Percentiles rank a stretch among this genome's conserved stretches.
phyloP scores from a whole-genome alignment of 208 protist genomes.

The Trypanosoma lewisi region DNA sequence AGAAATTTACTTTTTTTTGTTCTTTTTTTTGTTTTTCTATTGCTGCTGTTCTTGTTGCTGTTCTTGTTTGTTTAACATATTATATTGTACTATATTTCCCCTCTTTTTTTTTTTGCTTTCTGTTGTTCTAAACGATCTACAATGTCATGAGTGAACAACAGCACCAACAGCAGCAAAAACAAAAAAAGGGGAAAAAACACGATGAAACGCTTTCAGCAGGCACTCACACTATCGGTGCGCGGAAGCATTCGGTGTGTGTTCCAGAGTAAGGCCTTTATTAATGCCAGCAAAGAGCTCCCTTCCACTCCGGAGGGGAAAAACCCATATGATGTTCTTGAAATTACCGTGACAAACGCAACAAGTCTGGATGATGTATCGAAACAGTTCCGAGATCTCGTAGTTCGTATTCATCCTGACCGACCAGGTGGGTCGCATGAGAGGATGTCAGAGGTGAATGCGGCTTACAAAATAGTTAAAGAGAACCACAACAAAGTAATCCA shows the following conservation, averaged over 20 bases:
- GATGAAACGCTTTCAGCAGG: slow-evolving; percentile 23
- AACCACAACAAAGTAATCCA: slow-evolving; percentile 72
- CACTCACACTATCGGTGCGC: slow-evolving; percentile 5
- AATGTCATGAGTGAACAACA: too few species aligned
- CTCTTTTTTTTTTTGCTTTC: not conserved
- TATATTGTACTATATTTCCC: not conserved
- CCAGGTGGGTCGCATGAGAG: slow-evolving; percentile 87
- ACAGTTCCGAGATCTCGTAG: slow-evolving; percentile 82
- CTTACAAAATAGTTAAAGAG: slow-evolving; percentile 88
- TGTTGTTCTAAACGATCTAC: not conserved
- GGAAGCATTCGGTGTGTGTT: slow-evolving; percentile 49
- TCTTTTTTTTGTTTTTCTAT: not conserved
- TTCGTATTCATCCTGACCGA: slow-evolving; percentile 86
- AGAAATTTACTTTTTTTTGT: not conserved
- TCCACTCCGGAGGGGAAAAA: slow-evolving; percentile 82
- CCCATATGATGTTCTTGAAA: slow-evolving; percentile 89
- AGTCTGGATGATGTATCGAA: slow-evolving; percentile 85
- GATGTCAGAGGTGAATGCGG: slow-evolving; percentile 89
- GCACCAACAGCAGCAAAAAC: not conserved
- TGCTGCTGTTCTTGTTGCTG: not conserved
- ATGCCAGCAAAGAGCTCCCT: slow-evolving; percentile 73
- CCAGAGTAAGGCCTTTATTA: slow-evolving; percentile 77
- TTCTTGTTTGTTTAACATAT: slow-evolving; percentile 11
- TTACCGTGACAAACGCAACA: slow-evolving; percentile 67
- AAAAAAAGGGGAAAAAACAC: not conserved